phyloP scores from a whole-genome alignment of 768 basidiomycete genomes.

The Suillus spraguei region DNA sequence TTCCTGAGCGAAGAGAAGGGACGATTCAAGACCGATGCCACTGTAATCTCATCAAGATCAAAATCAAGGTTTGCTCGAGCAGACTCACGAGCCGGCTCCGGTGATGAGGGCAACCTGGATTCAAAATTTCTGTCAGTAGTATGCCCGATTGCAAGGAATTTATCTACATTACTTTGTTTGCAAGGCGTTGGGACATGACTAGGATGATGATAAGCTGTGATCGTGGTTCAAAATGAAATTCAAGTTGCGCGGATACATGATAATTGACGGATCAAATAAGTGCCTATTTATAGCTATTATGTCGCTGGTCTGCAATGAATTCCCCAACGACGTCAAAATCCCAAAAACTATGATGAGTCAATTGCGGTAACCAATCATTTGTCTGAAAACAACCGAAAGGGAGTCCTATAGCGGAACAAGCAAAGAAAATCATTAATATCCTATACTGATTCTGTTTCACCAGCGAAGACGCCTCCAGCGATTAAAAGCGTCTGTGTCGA shows the following conservation, averaged over 20 bases:
- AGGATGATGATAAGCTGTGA: slow-evolving; percentile 10
- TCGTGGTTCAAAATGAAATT: slow-evolving; percentile 6
- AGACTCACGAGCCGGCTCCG: slow-evolving; percentile 83
- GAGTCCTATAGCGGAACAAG: not conserved
- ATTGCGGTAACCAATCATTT: not conserved
- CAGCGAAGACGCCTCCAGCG: no score
- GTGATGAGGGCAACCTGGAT: slow-evolving; percentile 77
- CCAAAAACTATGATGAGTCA: not conserved
- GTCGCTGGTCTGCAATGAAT: no score
- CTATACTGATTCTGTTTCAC: not conserved
- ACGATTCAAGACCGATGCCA: slow-evolving; percentile 94
- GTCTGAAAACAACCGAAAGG: not conserved
- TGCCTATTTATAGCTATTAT: not conserved
- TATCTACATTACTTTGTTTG: slow-evolving; percentile 53
- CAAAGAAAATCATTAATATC: not conserved
- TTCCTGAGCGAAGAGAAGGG: slow-evolving; percentile 93
- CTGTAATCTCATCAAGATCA: slow-evolving; percentile 45
- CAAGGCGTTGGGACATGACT: slow-evolving; percentile 67
- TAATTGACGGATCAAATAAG: not conserved
- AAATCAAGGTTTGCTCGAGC: slow-evolving; percentile 10
- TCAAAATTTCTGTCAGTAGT: slow-evolving; percentile 16
- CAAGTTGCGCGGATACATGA: not conserved
- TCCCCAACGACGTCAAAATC: not conserved
- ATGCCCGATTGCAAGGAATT: not conserved
- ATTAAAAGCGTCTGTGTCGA: not conserved